Percentiles rank a stretch among this genome's conserved stretches.
Conservation (phyloP, 1,139 yeast species). For the Wickerhamomyces sp. region DNA sequence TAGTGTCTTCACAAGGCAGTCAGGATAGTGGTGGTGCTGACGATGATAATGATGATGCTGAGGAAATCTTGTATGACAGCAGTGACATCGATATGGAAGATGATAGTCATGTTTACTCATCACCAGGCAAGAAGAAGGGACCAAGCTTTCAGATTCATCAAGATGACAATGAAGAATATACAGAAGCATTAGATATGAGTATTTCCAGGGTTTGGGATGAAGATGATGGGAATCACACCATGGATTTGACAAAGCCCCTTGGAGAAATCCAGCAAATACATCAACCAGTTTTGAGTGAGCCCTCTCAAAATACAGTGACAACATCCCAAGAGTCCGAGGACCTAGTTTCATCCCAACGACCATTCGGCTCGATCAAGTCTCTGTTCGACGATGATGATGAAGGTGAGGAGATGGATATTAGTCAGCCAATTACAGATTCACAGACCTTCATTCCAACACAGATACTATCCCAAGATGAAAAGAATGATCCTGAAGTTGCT, state of each 20-base stretch:
- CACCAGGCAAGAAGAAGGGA: slow-evolving; percentile 11
- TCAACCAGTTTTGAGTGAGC: slow-evolving; percentile 1
- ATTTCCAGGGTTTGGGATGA: slow-evolving; percentile 11
- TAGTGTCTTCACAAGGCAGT: not conserved
- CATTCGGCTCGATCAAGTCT: slow-evolving; percentile 22
- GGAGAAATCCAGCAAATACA: slow-evolving; percentile 17
- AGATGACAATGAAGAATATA: slow-evolving; percentile 16
- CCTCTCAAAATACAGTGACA: not conserved
- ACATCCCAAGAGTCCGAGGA: slow-evolving; percentile 2
- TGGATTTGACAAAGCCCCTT: slow-evolving; percentile 27
- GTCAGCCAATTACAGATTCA: slow-evolving; percentile 10
- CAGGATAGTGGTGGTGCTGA: not conserved
- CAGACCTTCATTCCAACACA: not conserved
- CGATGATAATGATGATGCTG: slow-evolving; percentile 10
- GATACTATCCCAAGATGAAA: not conserved
- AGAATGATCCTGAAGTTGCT: not conserved
- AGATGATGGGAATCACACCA: slow-evolving; percentile 22
- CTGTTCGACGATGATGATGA: slow-evolving; percentile 20
- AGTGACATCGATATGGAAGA: slow-evolving; percentile 25
- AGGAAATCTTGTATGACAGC: slow-evolving; percentile 17
- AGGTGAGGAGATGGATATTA: slow-evolving; percentile 18
- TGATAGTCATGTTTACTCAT: slow-evolving; percentile 18
- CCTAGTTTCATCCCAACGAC: slow-evolving; percentile 10
- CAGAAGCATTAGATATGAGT: slow-evolving; percentile 20
- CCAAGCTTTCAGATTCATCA: slow-evolving; percentile 15